Evolutionary conservation across 768 basidiomycete species (phyloP), one percentile per base, ranked within the genome.

Genomic region (Tricholoma terreum): DNA sequence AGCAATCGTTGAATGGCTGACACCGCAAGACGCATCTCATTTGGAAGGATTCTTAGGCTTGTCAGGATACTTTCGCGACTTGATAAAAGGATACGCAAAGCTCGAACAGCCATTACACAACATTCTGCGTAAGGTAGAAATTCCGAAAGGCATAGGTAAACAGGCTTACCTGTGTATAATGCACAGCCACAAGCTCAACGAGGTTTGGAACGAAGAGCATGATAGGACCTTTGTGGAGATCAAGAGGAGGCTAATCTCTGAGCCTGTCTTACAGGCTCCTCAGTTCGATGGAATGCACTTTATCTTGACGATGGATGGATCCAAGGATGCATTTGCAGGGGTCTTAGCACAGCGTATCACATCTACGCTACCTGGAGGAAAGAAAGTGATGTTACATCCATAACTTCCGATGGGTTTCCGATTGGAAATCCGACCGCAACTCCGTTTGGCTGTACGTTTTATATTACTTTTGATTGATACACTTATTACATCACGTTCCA

Each of bases 261-360:
- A 67, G 33, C 74, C 72, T 0, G 66, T 69, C 1, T 43, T 72
- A 0, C 2, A 54, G 9, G 42, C 59, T 0, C 70, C 73, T 2
- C n/a, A 45, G 9, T 74, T 45, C 19, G 68, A 75, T 36, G 66
- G 69, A 2, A 61, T 35, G 71, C 68, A 0, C 73, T 64, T 33
- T 33, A 33, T 33, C 31, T 10, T 33, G 6, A 33, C 31, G 10
- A 33, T 10, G 31, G 31, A 33, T 33, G 31, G 31, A 33, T 33
- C 31, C 31, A 33, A 33, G 31, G 31, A 33, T 10, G 31, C 31
- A 33, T 33, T 33, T 33, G 31, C 31, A 33, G 31, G 31, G 10
- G 31, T 33, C 6, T 10, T 33, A 33, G 5, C 31, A 33, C 31
- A 33, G 31, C 31, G 31, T 33, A 33, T 33, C 31, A 33, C 31